phyloP scores from a whole-genome alignment of 2,329 filamentous ascomycete genomes.

The Fusarium napiforme region DNA sequence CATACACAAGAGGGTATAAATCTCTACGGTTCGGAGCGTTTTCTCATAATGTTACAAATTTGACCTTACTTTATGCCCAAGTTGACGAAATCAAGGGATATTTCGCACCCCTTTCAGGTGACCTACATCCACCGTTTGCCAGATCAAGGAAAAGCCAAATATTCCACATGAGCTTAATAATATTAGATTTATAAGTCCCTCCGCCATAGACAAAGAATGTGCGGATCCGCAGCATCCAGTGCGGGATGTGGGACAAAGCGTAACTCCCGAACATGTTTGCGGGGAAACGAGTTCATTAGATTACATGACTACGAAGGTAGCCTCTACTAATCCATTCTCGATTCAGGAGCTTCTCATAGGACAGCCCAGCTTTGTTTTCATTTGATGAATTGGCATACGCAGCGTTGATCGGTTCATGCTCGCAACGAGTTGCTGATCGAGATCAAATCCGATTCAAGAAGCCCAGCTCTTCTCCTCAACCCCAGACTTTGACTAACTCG shows the following conservation, averaged over 20 bases:
- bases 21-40: neutral
- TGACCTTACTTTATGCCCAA: neutral
- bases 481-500: conserved; percentile 19
- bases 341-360: neutral
- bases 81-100: neutral
- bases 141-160: neutral
- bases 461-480: conserved; percentile 1
- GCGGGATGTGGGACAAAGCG: conserved; percentile 9
- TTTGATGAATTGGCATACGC: neutral
- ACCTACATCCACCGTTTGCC: neutral
- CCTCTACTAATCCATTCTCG: neutral
- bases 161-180: neutral
- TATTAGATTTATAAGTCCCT: neutral
- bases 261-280: conserved; percentile 19
- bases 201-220: neutral
- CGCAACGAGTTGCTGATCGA: neutral
- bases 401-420: neutral
- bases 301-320: neutral
- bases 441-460: neutral
- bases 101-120: neutral
- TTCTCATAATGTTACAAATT: neutral
- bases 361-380: neutral
- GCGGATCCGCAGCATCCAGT: conserved; percentile 29
- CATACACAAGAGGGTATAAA: neutral
- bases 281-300: conserved; percentile 17